Conservation (phyloP, 345 rosid genomes). For the Gossypium stocksii region DNA sequence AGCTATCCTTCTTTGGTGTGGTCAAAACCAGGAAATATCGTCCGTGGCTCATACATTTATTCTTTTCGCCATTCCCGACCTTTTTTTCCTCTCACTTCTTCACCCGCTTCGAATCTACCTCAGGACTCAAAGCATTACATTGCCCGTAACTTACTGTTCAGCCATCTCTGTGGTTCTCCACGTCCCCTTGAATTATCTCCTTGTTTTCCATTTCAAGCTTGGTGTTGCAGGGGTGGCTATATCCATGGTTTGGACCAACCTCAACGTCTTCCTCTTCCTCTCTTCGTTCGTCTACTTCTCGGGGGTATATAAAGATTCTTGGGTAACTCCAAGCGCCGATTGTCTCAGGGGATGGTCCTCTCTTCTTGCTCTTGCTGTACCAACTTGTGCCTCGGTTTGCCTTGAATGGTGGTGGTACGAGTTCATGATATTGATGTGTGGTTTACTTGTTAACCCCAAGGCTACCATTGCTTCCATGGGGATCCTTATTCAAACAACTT, state of each 20-base stretch:
- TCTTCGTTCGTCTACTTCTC: slow-evolving; percentile 68
- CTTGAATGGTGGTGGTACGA: slow-evolving; percentile 99
- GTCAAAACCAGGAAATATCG: slow-evolving; percentile 76
- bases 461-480: slow-evolving; percentile 97
- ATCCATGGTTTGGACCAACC: slow-evolving; percentile 85
- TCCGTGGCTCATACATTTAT: slow-evolving; percentile 70
- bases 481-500: slow-evolving; percentile 83
- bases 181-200: slow-evolving; percentile 70
- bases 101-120: slow-evolving; percentile 90
- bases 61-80: slow-evolving; percentile 82
- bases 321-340: slow-evolving; percentile 76
- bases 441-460: slow-evolving; percentile 73
- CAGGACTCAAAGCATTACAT: slow-evolving; percentile 77
- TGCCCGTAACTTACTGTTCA: slow-evolving; percentile 84
- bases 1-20: slow-evolving; percentile 65
- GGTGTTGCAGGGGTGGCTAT: slow-evolving; percentile 87
- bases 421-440: slow-evolving; percentile 86
- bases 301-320: slow-evolving; percentile 61
- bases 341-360: slow-evolving; percentile 84
- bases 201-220: slow-evolving; percentile 69
- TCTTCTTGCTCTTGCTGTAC: slow-evolving; percentile 76
- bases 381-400: slow-evolving; percentile 88
- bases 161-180: slow-evolving; percentile 82
- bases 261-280: slow-evolving; percentile 66
- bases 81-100: slow-evolving; percentile 78